Conservation (phyloP, 192 early-diverging fungal genomes). For the Coemansia sp. region DNA sequence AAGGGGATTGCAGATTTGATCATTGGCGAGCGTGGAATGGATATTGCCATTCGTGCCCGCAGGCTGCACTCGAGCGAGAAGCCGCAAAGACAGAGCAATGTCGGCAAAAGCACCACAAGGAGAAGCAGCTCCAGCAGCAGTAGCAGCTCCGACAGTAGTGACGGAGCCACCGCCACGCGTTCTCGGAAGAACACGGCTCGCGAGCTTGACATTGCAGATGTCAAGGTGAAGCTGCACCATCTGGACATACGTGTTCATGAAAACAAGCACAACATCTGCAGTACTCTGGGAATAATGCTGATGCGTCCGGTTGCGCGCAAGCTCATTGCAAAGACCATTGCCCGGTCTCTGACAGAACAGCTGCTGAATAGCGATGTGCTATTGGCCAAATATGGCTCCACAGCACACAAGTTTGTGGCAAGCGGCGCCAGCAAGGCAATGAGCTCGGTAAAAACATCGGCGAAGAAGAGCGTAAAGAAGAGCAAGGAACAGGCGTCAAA, state of each 20-base stretch:
- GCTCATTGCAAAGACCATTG: slow-evolving; percentile 30
- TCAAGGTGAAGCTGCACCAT: slow-evolving; percentile 43
- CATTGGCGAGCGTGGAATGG: slow-evolving; percentile 46
- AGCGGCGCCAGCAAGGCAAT: slow-evolving; percentile 28
- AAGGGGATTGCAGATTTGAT: slow-evolving; percentile 49
- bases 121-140: background rate
- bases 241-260: slow-evolving; percentile 37
- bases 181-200: slow-evolving; percentile 9
- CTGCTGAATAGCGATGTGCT: slow-evolving; percentile 27
- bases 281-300: slow-evolving; percentile 29
- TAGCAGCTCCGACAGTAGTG: background rate
- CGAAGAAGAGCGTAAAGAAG: slow-evolving; percentile 26
- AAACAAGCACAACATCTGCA: slow-evolving; percentile 45
- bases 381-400: slow-evolving; percentile 34
- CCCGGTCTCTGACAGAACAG: slow-evolving; percentile 33
- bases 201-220: slow-evolving; percentile 42
- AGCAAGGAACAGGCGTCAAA: slow-evolving; percentile 25
- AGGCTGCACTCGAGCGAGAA: slow-evolving; percentile 49
- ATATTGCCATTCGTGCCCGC: slow-evolving; percentile 34
- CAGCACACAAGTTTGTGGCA: slow-evolving; percentile 21
- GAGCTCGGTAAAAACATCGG: slow-evolving; percentile 15
- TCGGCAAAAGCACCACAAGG: background rate
- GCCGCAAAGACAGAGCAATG: slow-evolving; percentile 14
- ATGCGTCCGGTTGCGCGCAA: slow-evolving; percentile 40
- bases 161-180: background rate